Conservation (phyloP, 1,284 basidiomycete genomes). For the Puccinia sorghi region DNA sequence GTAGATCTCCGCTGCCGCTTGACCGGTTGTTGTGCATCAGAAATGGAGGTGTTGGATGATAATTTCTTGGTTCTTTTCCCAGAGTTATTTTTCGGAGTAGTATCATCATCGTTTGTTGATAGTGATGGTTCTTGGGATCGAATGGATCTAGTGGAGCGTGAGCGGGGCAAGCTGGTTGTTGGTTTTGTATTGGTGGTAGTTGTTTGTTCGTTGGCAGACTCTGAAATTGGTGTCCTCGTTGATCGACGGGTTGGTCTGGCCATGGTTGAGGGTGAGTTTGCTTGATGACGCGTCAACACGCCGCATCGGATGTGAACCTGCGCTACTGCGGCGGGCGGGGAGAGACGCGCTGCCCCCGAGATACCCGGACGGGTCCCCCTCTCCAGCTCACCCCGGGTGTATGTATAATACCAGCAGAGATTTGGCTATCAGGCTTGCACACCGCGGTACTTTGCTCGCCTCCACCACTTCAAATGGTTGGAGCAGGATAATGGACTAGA, state of each 20-base stretch:
- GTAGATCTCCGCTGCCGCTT: slow-evolving; percentile 21
- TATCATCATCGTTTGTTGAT: background rate
- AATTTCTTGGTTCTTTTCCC: background rate
- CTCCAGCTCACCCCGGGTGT: no score
- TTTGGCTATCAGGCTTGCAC: no score
- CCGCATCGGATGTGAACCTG: no score
- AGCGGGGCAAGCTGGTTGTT: slow-evolving; percentile 2
- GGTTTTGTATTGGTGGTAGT: background rate
- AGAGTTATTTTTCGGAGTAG: background rate
- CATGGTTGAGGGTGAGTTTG: background rate
- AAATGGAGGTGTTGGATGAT: background rate
- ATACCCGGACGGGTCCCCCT: no score
- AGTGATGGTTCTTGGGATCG: slow-evolving; percentile 11
- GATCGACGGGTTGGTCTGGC: slow-evolving; percentile 20
- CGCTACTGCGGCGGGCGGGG: no score
- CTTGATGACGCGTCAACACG: no score
- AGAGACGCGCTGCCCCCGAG: no score
- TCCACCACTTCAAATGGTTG: no score
- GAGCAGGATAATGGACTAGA: no score
- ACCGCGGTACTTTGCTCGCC: no score
- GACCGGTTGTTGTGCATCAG: background rate
- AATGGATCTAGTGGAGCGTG: slow-evolving; percentile 12
- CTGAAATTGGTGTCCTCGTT: background rate
- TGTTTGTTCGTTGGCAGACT: background rate
- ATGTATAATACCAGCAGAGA: no score